A percentile compares a stretch with the other conserved stretches of the same genome.
phyloP scores from a whole-genome alignment of 2,329 filamentous ascomycete species.

The Raffaelea ambrosiae region DNA sequence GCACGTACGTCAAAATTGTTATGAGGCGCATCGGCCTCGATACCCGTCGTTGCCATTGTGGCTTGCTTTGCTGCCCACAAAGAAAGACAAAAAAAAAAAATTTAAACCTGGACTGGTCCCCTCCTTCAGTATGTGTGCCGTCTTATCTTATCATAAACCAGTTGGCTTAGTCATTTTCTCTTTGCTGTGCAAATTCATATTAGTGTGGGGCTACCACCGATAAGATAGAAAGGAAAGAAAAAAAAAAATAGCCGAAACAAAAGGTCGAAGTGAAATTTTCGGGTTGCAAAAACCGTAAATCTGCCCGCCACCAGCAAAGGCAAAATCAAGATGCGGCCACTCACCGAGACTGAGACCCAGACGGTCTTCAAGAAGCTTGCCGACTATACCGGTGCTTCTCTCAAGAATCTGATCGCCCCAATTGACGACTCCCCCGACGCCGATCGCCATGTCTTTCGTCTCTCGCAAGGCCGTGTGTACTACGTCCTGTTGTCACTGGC shows the following conservation, averaged over 20 bases:
- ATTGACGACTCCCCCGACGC: constrained; percentile 57
- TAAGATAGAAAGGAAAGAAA: background rate
- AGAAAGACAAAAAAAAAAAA: no score
- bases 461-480: constrained; percentile 72
- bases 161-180: no score
- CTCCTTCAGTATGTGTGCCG: no score
- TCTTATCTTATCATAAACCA: no score
- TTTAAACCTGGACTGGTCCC: no score
- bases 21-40: background rate
- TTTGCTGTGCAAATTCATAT: no score
- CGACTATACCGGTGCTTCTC: constrained; percentile 79
- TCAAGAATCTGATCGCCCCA: constrained; percentile 76
- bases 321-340: constrained; percentile 17
- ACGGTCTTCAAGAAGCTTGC: constrained; percentile 88
- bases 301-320: no score
- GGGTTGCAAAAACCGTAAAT: no score
- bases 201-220: background rate
- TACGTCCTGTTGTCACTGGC: constrained; percentile 85
- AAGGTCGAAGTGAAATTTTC: no score
- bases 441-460: constrained; percentile 78
- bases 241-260: background rate
- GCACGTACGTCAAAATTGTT: background rate
- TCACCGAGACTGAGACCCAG: constrained; percentile 19
- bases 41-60: background rate
- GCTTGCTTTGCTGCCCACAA: no score